phyloP scores from a whole-genome alignment of 164 flowering plant species.

The Vitis amurensis region DNA sequence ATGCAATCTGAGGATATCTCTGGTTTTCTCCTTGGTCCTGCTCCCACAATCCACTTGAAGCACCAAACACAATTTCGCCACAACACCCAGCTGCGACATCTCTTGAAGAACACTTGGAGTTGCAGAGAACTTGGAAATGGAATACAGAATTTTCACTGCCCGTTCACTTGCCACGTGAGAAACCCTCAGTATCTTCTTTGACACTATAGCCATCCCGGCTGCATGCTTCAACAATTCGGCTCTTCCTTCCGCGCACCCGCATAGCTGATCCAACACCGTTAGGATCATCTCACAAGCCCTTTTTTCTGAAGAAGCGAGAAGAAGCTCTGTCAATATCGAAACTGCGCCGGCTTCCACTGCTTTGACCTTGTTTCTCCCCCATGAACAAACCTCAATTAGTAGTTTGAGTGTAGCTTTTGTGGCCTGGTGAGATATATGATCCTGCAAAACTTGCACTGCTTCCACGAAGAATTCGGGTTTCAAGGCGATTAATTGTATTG shows the following conservation, averaged over 20 bases:
- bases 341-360: conserved; percentile 70
- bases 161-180: conserved; percentile 67
- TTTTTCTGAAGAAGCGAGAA: conserved; percentile 45
- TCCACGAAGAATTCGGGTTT: conserved; percentile 39
- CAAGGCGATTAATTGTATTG: conserved; percentile 25
- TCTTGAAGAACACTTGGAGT: conserved; percentile 44
- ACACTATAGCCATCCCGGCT: conserved; percentile 65
- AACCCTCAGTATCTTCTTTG: conserved; percentile 72
- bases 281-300: conserved; percentile 46
- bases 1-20: conserved; percentile 52
- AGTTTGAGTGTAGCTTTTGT: conserved; percentile 48
- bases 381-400: conserved; percentile 37
- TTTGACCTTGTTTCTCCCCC: conserved; percentile 59
- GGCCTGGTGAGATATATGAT: conserved; percentile 50
- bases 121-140: conserved; percentile 47
- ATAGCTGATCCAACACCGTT: conserved; percentile 45
- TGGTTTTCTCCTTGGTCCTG: conserved; percentile 49
- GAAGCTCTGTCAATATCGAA: conserved; percentile 43
- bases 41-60: conserved; percentile 44
- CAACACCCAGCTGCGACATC: conserved; percentile 77
- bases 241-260: conserved; percentile 75
- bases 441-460: conserved; percentile 40
- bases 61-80: conserved; percentile 59
- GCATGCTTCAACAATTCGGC: conserved; percentile 57
- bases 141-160: conserved; percentile 56